Percentiles rank a stretch among this genome's conserved stretches.
Evolutionary conservation across 768 basidiomycete species (phyloP).

Genomic region (Chlorophyllum brunneum): DNA sequence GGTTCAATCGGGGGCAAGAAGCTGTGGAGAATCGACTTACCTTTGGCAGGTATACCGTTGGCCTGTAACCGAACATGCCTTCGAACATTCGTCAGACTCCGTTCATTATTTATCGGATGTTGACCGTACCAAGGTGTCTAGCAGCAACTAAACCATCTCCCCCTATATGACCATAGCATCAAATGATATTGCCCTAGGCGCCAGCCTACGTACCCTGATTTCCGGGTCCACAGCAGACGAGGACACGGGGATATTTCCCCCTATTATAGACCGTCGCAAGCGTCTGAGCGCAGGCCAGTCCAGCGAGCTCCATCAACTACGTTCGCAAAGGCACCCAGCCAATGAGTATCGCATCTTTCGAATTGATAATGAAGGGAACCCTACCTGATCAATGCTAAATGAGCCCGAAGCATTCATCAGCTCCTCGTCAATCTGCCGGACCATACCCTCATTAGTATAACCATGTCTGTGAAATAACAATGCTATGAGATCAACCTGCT

Average conservation of each 20-base stretch:
- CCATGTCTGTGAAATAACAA: neutral
- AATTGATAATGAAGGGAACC: neutral
- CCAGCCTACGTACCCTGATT: constrained; percentile 62
- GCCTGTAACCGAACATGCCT: constrained; percentile 92
- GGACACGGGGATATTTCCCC: constrained; percentile 65
- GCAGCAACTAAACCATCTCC: constrained; percentile 98
- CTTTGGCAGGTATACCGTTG: constrained; percentile 93
- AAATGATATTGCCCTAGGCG: neutral
- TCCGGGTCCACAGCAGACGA: constrained; percentile 97
- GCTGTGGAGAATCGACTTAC: constrained; percentile 29
- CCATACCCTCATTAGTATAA: neutral
- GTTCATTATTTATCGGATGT: neutral
- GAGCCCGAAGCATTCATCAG: constrained; percentile 87
- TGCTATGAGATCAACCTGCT: constrained; percentile 48
- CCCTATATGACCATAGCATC: constrained; percentile 32
- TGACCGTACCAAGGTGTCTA: constrained; percentile 73
- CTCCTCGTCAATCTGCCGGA: constrained; percentile 84
- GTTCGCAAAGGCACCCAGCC: neutral
- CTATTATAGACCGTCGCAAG: constrained; percentile 73
- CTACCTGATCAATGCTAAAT: constrained; percentile 91
- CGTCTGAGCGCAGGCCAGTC: constrained; percentile 88
- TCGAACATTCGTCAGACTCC: neutral
- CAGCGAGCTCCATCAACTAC: constrained; percentile 95
- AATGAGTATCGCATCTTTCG: neutral
- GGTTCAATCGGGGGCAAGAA: neutral